Percentiles rank a stretch among this genome's conserved stretches.
These are phyloP conservation scores for Cynanchum wilfordii DNA, from an alignment of 257 asterid species.

Conservation along the genomic window DNA sequence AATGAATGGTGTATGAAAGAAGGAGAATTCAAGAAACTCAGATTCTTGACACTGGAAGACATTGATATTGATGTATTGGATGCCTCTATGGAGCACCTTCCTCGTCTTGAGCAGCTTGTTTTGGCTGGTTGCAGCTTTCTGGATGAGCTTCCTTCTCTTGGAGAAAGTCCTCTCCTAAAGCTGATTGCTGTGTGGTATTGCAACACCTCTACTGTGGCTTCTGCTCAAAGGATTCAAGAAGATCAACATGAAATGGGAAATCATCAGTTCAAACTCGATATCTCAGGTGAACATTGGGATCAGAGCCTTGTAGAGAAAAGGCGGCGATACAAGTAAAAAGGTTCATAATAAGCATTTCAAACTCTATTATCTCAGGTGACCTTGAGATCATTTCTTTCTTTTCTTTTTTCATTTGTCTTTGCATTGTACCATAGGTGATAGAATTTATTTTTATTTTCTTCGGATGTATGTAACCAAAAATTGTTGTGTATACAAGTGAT, in stretches of 20 bases:
- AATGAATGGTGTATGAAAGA: neutral
- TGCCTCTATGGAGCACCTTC: neutral
- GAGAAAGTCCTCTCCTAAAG: neutral
- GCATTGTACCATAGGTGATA: too few species aligned
- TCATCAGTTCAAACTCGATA: neutral
- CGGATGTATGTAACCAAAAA: too few species aligned
- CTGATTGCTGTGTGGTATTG: neutral
- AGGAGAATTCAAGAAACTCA: neutral
- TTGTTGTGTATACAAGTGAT: too few species aligned
- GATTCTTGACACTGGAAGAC: neutral
- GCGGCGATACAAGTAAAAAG: too few species aligned
- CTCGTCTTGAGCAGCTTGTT: slow-evolving; percentile 3
- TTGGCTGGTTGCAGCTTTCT: neutral
- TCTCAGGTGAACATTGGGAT: neutral
- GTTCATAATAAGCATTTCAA: too few species aligned
- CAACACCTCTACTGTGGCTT: neutral
- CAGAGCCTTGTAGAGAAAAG: too few species aligned
- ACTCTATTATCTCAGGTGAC: too few species aligned
- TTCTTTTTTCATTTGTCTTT: too few species aligned
- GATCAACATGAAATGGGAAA: neutral
- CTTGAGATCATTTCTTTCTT: too few species aligned
- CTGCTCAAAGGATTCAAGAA: neutral
- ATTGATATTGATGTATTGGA: neutral
- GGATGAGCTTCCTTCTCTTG: neutral
- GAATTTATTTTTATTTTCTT: too few species aligned